These are phyloP conservation scores for Saccharomycopsis vini DNA, from an alignment of 805 yeast genomes.

Conservation along the genomic window DNA sequence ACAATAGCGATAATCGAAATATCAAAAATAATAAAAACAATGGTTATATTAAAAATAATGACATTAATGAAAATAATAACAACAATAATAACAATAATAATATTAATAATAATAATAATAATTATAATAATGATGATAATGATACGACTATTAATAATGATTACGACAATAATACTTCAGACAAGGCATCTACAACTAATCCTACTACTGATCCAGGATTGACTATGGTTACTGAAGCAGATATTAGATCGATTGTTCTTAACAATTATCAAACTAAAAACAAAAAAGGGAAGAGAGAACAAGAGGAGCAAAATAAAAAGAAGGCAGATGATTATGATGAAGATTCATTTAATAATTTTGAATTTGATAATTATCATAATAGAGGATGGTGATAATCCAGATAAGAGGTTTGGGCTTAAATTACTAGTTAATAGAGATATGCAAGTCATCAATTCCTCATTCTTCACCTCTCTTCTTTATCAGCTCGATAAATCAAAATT, in stretches of 20 bases:
- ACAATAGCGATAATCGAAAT: no score
- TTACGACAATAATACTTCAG: no score
- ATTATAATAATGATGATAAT: no score
- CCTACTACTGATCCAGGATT: neutral
- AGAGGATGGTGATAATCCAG: conserved; percentile 18
- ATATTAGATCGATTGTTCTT: conserved; percentile 15
- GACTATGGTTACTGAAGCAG: conserved; percentile 6
- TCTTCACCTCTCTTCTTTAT: no score
- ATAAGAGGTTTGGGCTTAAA: no score
- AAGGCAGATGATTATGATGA: conserved; percentile 1
- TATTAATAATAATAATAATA: neutral
- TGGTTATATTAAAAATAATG: neutral
- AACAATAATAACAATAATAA: neutral
- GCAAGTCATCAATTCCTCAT: no score
- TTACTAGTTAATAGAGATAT: no score
- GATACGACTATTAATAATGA: no score
- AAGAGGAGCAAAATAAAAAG: neutral
- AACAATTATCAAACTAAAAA: conserved; percentile 1
- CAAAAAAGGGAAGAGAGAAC: neutral
- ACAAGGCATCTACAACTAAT: neutral
- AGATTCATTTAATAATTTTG: conserved; percentile 12
- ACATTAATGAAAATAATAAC: neutral
- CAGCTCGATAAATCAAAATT: no score
- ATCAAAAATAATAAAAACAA: no score
- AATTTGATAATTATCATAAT: conserved; percentile 18